These are phyloP conservation scores for Cyclotella sp. DNA, from an alignment of 108 stramenopile genomes.

Conservation along the genomic window DNA sequence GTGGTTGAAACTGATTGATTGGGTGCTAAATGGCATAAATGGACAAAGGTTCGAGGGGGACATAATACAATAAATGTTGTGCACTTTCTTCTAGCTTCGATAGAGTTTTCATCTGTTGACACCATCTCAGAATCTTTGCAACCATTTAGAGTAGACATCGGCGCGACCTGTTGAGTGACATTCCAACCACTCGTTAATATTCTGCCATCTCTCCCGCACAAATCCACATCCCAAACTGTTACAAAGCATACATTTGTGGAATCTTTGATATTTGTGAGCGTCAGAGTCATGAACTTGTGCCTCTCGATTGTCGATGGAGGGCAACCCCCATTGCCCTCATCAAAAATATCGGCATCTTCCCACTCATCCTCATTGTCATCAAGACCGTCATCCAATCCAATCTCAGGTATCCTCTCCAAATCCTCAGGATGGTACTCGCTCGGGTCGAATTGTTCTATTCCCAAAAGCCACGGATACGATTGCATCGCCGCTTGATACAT, in stretches of 20 bases:
- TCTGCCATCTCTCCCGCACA: conserved; percentile 30
- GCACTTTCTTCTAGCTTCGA: conserved; percentile 43
- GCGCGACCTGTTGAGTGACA: not conserved
- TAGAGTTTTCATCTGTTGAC: not conserved
- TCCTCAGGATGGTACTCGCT: conserved; percentile 38
- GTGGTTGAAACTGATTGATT: conserved; percentile 7
- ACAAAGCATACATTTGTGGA: conserved; percentile 40
- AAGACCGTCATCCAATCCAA: conserved; percentile 43
- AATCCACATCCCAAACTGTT: conserved; percentile 45
- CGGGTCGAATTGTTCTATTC: conserved; percentile 38
- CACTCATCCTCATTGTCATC: conserved; percentile 26
- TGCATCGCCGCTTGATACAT: conserved; percentile 26
- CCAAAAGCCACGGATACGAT: conserved; percentile 42
- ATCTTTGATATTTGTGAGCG: conserved; percentile 44
- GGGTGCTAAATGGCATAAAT: conserved; percentile 65
- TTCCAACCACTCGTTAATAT: conserved; percentile 28
- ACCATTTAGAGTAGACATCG: not conserved
- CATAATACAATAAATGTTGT: conserved; percentile 82
- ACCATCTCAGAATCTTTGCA: not conserved
- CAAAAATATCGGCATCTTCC: not conserved
- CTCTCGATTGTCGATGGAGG: not conserved
- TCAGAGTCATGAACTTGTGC: conserved; percentile 25
- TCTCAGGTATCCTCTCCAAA: conserved; percentile 34
- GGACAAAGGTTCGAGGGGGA: conserved; percentile 75
- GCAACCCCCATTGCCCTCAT: not conserved